Percentiles rank a stretch among this genome's conserved stretches.
These are phyloP conservation scores for Apiospora marii DNA, from an alignment of 2,329 filamentous ascomycete species.

Conservation along the genomic window DNA sequence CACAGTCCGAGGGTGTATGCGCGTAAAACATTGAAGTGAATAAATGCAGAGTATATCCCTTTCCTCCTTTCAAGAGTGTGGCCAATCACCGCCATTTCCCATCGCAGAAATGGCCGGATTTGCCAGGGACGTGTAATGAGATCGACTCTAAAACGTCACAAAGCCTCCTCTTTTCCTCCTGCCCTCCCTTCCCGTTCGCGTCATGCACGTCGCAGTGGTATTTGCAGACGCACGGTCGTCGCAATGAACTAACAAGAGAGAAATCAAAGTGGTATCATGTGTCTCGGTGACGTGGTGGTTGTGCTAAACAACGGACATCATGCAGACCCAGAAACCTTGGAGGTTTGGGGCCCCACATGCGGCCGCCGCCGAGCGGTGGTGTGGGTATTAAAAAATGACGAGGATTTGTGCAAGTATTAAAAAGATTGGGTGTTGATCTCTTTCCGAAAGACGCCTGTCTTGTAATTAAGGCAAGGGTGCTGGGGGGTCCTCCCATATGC, in stretches of 20 bases:
- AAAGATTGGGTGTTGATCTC: slow-evolving; percentile 7
- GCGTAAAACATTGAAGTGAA: not conserved
- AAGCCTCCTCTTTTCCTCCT: not conserved
- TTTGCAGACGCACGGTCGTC: slow-evolving; percentile 4
- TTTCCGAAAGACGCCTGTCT: slow-evolving; percentile 8
- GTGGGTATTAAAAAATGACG: slow-evolving; percentile 18
- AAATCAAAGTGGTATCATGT: slow-evolving; percentile 19
- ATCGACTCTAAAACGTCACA: not conserved
- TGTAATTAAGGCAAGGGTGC: slow-evolving; percentile 5
- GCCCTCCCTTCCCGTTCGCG: not conserved
- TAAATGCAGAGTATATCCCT: not conserved
- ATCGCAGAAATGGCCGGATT: not conserved
- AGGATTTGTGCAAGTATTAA: slow-evolving; percentile 15
- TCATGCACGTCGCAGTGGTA: not conserved
- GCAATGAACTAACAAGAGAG: not conserved
- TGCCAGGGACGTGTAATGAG: not conserved
- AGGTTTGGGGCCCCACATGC: slow-evolving; percentile 1
- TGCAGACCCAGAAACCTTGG: slow-evolving; percentile 13
- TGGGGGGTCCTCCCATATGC: not conserved
- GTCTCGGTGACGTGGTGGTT: slow-evolving; percentile 16
- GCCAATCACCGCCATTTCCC: not conserved
- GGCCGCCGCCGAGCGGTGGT: slow-evolving; percentile 9
- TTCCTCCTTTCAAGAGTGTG: not conserved
- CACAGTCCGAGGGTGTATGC: not conserved
- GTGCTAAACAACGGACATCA: not conserved